A percentile compares a stretch with the other conserved stretches of the same genome.
Evolutionary conservation across 2,329 filamentous ascomycete genomes (phyloP).

Genomic region (Akanthomyces dipterigenus): DNA sequence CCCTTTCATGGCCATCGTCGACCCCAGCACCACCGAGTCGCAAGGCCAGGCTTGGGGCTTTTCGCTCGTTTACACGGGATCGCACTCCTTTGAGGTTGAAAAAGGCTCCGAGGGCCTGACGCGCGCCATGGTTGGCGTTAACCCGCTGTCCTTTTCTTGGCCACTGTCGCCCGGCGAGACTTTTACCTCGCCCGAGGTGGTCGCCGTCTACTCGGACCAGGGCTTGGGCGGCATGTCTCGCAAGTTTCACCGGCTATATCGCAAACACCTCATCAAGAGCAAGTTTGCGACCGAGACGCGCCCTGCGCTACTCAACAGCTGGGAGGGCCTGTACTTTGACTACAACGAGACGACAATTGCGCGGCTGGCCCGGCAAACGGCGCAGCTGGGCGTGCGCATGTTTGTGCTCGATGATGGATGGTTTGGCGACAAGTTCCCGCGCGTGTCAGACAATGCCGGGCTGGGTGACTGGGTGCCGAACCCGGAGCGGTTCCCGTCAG

Average conservation of each 20-base stretch:
- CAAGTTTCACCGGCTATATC: slow-evolving; percentile 54
- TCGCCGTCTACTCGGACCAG: slow-evolving; percentile 51
- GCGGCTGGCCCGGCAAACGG: slow-evolving; percentile 47
- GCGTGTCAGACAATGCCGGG: slow-evolving; percentile 48
- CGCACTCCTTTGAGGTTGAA: slow-evolving; percentile 55
- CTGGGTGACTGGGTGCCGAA: slow-evolving; percentile 60
- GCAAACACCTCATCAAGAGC: slow-evolving; percentile 52
- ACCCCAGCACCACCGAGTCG: slow-evolving; percentile 52
- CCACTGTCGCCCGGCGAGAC: slow-evolving; percentile 47
- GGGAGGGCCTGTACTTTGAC: slow-evolving; percentile 56
- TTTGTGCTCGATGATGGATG: slow-evolving; percentile 63
- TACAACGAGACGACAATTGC: slow-evolving; percentile 51
- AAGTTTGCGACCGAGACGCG: slow-evolving; percentile 45
- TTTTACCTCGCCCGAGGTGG: slow-evolving; percentile 55
- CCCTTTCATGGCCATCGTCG: slow-evolving; percentile 53
- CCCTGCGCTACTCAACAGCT: slow-evolving; percentile 56
- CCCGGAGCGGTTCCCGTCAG: slow-evolving; percentile 50
- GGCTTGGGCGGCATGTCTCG: slow-evolving; percentile 58
- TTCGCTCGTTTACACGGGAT: slow-evolving; percentile 58
- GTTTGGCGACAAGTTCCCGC: slow-evolving; percentile 58
- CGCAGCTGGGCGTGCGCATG: slow-evolving; percentile 52
- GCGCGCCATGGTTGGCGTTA: slow-evolving; percentile 53
- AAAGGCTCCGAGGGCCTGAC: slow-evolving; percentile 56
- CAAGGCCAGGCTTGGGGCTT: slow-evolving; percentile 59
- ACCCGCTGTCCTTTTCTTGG: slow-evolving; percentile 55